Evolutionary conservation across 441 rosid genomes (phyloP).

Genomic region (Populus hybrid): DNA sequence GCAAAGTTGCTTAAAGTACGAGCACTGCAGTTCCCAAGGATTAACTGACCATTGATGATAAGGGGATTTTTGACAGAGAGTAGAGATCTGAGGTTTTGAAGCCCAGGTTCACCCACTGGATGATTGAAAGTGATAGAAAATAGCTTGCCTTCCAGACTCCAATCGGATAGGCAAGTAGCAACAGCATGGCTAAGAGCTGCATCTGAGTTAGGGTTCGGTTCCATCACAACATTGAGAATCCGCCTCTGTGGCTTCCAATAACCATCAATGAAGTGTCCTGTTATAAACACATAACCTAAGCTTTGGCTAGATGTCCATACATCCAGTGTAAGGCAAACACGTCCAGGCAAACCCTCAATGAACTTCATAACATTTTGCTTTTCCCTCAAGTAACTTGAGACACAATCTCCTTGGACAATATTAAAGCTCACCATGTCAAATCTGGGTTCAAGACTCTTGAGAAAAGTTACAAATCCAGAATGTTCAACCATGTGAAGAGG

Average conservation of each 20-base stretch:
- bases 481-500: slow-evolving; percentile 83
- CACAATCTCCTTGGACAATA: slow-evolving; percentile 74
- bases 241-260: slow-evolving; percentile 58
- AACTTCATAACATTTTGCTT: slow-evolving; percentile 57
- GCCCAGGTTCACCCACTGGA: slow-evolving; percentile 45
- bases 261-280: slow-evolving; percentile 58
- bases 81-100: slow-evolving; percentile 60
- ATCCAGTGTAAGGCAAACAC: slow-evolving; percentile 56
- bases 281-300: slow-evolving; percentile 59
- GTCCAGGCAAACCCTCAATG: slow-evolving; percentile 56
- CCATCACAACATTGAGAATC: slow-evolving; percentile 81
- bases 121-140: slow-evolving; percentile 68
- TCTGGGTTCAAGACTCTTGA: slow-evolving; percentile 63
- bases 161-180: slow-evolving; percentile 77
- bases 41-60: slow-evolving; percentile 70
- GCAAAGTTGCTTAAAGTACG: slow-evolving; percentile 51
- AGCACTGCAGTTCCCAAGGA: slow-evolving; percentile 66
- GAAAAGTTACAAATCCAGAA: slow-evolving; percentile 59
- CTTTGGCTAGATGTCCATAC: slow-evolving; percentile 57
- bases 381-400: slow-evolving; percentile 66
- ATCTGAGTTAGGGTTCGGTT: slow-evolving; percentile 76
- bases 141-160: slow-evolving; percentile 75
- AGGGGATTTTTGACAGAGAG: slow-evolving; percentile 70
- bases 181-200: slow-evolving; percentile 73
- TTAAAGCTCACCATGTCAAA: slow-evolving; percentile 56